phyloP scores from a whole-genome alignment of 2,329 filamentous ascomycete species.

The Dryadomyces quercivorus region DNA sequence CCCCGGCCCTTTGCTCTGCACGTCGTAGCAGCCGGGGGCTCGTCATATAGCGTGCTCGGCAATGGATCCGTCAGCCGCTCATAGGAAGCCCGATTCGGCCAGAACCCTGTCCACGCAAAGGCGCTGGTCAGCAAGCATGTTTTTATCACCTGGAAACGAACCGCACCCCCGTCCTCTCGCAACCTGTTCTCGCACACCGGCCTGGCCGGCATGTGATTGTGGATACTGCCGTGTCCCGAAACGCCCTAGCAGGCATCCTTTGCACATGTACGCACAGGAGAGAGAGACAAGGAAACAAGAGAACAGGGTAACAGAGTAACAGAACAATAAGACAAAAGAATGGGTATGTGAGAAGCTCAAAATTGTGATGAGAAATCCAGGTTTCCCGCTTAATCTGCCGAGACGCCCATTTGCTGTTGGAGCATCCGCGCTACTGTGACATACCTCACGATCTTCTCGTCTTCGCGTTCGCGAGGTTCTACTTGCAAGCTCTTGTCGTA shows the following conservation, averaged over 20 bases:
- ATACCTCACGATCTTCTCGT: slow-evolving; percentile 98
- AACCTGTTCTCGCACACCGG: slow-evolving; percentile 4
- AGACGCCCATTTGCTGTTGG: not conserved
- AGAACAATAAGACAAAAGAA: not conserved
- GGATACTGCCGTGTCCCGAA: not conserved
- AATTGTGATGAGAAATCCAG: not conserved
- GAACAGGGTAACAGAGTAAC: not conserved
- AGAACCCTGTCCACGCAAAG: slow-evolving; percentile 15
- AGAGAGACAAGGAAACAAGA: not conserved
- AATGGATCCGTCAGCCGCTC: slow-evolving; percentile 6
- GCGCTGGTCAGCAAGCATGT: not conserved
- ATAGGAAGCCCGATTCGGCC: slow-evolving; percentile 23
- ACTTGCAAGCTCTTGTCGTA: slow-evolving; percentile 93
- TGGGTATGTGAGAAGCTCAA: not conserved
- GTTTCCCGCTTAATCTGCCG: not conserved
- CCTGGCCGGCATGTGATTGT: not conserved
- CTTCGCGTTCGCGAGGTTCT: slow-evolving; percentile 90
- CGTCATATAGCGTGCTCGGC: not conserved
- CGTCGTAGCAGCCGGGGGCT: too few species aligned
- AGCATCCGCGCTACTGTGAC: slow-evolving; percentile 5
- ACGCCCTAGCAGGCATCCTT: too few species aligned
- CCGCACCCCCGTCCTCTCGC: too few species aligned
- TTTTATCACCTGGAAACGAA: not conserved
- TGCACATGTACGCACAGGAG: not conserved
- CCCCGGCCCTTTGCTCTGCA: too few species aligned